These are phyloP conservation scores for Amniculicola lignicola DNA, from an alignment of 495 filamentous ascomycete species.

Conservation along the genomic window DNA sequence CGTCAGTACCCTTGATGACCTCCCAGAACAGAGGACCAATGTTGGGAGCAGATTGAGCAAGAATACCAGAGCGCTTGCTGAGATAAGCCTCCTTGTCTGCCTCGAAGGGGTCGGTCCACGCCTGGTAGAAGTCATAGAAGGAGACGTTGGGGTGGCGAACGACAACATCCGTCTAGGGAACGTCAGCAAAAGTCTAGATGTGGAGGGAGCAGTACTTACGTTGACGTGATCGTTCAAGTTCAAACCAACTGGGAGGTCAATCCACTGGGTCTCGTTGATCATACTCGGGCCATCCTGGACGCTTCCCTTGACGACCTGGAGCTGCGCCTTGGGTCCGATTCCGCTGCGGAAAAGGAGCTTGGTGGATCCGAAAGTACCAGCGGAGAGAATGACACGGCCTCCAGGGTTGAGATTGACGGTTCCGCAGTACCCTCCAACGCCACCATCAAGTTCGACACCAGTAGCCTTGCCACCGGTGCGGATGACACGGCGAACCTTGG, in stretches of 20 bases:
- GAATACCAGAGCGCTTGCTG: slow-evolving; percentile 55
- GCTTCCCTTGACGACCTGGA: slow-evolving; percentile 37
- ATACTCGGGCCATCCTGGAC: slow-evolving; percentile 33
- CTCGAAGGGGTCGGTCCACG: slow-evolving; percentile 51
- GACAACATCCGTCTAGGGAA: slow-evolving; percentile 54
- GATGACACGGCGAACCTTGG: slow-evolving; percentile 62
- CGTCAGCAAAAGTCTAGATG: slow-evolving; percentile 45
- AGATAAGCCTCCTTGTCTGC: slow-evolving; percentile 49
- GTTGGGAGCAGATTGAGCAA: slow-evolving; percentile 68
- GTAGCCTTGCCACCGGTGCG: slow-evolving; percentile 59
- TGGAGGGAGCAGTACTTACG: background rate
- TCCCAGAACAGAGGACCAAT: slow-evolving; percentile 63
- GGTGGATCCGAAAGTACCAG: slow-evolving; percentile 68
- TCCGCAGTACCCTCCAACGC: slow-evolving; percentile 54
- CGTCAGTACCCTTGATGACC: slow-evolving; percentile 57
- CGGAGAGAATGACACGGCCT: slow-evolving; percentile 66
- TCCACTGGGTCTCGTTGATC: slow-evolving; percentile 64
- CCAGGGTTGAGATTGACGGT: slow-evolving; percentile 57
- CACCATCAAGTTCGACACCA: slow-evolving; percentile 64
- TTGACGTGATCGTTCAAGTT: slow-evolving; percentile 66
- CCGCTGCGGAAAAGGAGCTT: slow-evolving; percentile 58
- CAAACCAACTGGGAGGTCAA: slow-evolving; percentile 70
- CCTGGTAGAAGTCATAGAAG: slow-evolving; percentile 64
- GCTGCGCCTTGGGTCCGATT: slow-evolving; percentile 41
- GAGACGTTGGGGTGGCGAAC: slow-evolving; percentile 59